Evolutionary conservation across 495 filamentous ascomycete species (phyloP).

Genomic region (Neurospora tetrasperma): DNA sequence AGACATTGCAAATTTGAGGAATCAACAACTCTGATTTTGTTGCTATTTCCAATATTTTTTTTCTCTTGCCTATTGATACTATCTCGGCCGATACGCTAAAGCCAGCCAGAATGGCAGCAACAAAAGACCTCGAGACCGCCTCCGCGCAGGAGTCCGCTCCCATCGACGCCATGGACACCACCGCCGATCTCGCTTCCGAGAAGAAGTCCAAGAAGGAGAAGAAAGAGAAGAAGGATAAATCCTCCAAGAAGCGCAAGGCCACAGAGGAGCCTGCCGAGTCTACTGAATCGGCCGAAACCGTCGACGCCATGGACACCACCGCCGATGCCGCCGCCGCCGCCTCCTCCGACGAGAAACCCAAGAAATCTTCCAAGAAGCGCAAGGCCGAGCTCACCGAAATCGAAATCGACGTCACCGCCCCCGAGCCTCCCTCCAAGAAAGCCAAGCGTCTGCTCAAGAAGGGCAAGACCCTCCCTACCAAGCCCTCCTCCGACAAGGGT

Average conservation of each 20-base stretch:
- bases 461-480: slow-evolving; percentile 43
- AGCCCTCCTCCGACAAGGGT: slow-evolving; percentile 26
- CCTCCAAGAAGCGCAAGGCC: neutral
- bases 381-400: slow-evolving; percentile 65
- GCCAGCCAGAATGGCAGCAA: slow-evolving; percentile 1
- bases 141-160: neutral
- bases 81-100: neutral
- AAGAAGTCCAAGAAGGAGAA: neutral
- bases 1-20: neutral
- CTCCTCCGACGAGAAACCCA: slow-evolving; percentile 51
- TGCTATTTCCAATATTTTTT: neutral
- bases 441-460: slow-evolving; percentile 73
- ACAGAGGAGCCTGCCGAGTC: neutral
- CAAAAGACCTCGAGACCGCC: slow-evolving; percentile 7
- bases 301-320: neutral
- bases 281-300: slow-evolving; percentile 7
- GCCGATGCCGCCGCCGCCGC: neutral
- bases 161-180: neutral
- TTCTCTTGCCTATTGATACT: neutral
- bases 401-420: slow-evolving; percentile 76
- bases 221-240: neutral
- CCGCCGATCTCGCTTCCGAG: neutral
- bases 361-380: slow-evolving; percentile 55
- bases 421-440: slow-evolving; percentile 92
- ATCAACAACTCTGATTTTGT: neutral